phyloP scores from a whole-genome alignment of 164 flowering plant species.

The Vitis cinerea region DNA sequence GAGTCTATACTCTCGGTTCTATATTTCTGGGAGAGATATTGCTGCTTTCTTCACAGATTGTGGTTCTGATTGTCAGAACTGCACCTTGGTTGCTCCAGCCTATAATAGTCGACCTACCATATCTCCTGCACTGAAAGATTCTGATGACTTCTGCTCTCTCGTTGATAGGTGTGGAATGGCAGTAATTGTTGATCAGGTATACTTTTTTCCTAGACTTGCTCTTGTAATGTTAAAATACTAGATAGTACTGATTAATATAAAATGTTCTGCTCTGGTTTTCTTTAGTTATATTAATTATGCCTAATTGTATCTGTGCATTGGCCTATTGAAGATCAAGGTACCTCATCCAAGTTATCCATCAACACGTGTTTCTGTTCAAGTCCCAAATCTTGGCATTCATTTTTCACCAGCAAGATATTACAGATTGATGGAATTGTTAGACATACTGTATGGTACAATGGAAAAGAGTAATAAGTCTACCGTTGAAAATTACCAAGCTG shows the following conservation, averaged over 20 bases:
- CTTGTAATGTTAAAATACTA: background rate
- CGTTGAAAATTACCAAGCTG: constrained; percentile 38
- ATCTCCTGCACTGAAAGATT: constrained; percentile 31
- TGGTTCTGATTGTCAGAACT: constrained; percentile 40
- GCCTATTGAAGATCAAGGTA: constrained; percentile 63
- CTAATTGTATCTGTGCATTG: constrained; percentile 1
- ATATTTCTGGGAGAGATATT: constrained; percentile 90
- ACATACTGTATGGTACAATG: constrained; percentile 53
- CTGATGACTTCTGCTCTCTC: constrained; percentile 54
- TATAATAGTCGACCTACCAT: constrained; percentile 19
- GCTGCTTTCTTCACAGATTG: constrained; percentile 79
- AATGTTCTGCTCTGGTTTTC: background rate
- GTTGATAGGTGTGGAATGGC: constrained; percentile 91
- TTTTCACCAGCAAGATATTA: constrained; percentile 82
- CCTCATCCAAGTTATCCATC: constrained; percentile 90
- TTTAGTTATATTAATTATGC: constrained; percentile 1
- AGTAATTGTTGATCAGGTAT: constrained; percentile 90
- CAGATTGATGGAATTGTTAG: constrained; percentile 66
- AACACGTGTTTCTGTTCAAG: constrained; percentile 84
- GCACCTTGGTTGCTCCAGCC: constrained; percentile 31
- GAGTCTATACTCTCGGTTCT: constrained; percentile 81
- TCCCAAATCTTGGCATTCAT: constrained; percentile 88
- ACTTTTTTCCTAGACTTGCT: background rate
- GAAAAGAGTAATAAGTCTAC: constrained; percentile 34
- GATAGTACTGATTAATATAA: background rate